Evolutionary conservation across 768 basidiomycete genomes (phyloP), one percentile per base, ranked within the genome.

Genomic region (Russula brevipes): DNA sequence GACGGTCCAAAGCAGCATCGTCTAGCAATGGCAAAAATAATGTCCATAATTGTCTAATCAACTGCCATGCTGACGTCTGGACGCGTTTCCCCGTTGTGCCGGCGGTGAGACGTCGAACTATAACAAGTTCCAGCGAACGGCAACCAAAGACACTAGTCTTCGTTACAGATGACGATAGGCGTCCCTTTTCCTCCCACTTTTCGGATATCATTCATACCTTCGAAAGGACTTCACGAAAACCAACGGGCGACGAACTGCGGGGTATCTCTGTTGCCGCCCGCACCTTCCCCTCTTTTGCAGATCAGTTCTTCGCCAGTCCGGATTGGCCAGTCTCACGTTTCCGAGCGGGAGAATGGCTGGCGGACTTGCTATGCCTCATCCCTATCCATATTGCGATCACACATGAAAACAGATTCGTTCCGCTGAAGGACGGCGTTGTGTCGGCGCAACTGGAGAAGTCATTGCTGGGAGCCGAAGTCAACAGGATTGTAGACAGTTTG

Each of bases 351-450:
- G 84, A 87, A 69, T 86, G 86, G 86, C 68, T 87, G 0, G 83
- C 82, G 0, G 81, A 85, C 8, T 70, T 86, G 12, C 64, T 87
- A 0, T 87, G 85, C 61, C 73, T 87, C 35, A 85, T 86, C 52
- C 85, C 85, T 0, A 85, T 86, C 38, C 85, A 87, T 24, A 76
- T 86, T 44, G 86, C 85, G 0, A 68, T 87, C 35, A 80, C 82
- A 1, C 76, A 76, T 12, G 84, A 86, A 46, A 87, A 86, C 63
- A 74, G 83, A 0, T 86, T 86, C 61, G 66, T 86, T 5, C 85
- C 86, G 0, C 72, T 86, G 19, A 85, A 83, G 61, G 84, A 86
- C 64, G 82, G 82, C 0, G 77, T 85, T 0, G 75, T 73, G 41
- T 85, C 83, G 0, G 66, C 79, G 0, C 76, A 79, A 10, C 69